phyloP scores from a whole-genome alignment of 1,139 yeast genomes.

The Nakaseomyces delphensis region DNA sequence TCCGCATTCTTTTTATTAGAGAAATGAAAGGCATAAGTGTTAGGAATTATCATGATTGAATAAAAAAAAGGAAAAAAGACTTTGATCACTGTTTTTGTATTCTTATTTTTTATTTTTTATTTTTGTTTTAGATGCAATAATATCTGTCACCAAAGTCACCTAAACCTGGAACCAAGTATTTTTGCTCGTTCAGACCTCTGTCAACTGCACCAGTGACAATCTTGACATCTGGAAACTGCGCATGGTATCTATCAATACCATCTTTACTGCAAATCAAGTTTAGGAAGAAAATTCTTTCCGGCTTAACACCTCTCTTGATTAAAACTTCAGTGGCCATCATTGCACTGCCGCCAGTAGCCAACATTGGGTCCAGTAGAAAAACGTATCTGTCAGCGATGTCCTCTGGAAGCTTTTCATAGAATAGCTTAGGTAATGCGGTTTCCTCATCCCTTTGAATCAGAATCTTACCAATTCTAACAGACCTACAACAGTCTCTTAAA shows the following conservation, averaged over 20 bases:
- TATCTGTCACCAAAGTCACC: conserved; percentile 98
- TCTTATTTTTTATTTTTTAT: too few species aligned
- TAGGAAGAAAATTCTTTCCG: conserved; percentile 77
- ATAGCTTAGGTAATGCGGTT: conserved; percentile 67
- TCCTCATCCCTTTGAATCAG: conserved; percentile 96
- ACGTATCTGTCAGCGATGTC: conserved; percentile 85
- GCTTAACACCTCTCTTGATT: conserved; percentile 74
- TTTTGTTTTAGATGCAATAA: conserved; percentile 59
- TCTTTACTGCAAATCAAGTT: conserved; percentile 92
- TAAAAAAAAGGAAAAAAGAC: neutral
- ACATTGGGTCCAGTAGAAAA: conserved; percentile 87
- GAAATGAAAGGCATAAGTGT: too few species aligned
- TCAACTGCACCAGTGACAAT: conserved; percentile 93
- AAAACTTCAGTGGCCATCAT: conserved; percentile 93
- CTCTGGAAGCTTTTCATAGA: conserved; percentile 87
- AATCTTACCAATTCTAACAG: conserved; percentile 92
- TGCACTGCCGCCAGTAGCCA: conserved; percentile 98
- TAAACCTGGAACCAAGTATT: conserved; percentile 85
- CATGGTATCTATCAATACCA: conserved; percentile 73
- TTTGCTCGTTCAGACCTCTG: conserved; percentile 71
- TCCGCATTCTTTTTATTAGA: too few species aligned
- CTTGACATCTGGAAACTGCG: conserved; percentile 70
- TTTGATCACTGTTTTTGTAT: too few species aligned
- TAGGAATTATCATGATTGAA: too few species aligned
- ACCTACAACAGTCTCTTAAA: conserved; percentile 89